Evolutionary conservation across 1,284 basidiomycete genomes (phyloP).

Genomic region (Leccinum solheimii): DNA sequence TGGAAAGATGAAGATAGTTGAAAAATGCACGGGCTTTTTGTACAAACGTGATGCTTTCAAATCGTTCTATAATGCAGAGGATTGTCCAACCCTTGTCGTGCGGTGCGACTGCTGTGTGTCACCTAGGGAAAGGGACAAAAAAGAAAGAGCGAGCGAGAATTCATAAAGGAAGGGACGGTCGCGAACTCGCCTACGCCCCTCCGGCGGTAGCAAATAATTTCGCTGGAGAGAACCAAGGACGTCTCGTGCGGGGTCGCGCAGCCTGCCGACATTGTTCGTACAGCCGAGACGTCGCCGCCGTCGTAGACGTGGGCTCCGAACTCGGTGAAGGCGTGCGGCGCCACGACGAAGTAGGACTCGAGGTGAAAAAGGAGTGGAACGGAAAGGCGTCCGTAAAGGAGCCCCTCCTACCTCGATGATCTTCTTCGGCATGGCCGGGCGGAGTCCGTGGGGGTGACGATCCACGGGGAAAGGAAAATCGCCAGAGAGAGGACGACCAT

Average conservation of each 20-base stretch:
- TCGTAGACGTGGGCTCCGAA: conserved; percentile 23
- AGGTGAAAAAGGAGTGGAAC: conserved; percentile 39
- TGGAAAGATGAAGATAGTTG: conserved; percentile 21
- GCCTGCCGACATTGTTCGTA: conserved; percentile 40
- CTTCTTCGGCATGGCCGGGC: conserved; percentile 25
- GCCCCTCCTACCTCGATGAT: conserved; percentile 30
- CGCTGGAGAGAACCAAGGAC: conserved; percentile 59
- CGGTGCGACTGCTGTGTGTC: not conserved
- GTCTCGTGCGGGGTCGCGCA: conserved; percentile 48
- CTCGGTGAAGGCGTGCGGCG: conserved; percentile 34
- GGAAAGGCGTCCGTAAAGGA: conserved; percentile 47
- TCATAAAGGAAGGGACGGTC: conserved; percentile 12
- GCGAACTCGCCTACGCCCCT: conserved; percentile 34
- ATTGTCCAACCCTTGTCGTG: not conserved
- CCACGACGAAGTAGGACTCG: conserved; percentile 35
- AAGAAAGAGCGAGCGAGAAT: conserved; percentile 1
- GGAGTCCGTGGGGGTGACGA: conserved; percentile 34
- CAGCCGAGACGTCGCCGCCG: conserved; percentile 12
- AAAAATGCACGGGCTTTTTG: conserved; percentile 17
- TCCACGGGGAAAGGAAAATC: conserved; percentile 43
- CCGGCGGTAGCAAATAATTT: conserved; percentile 51
- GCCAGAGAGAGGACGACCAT: conserved; percentile 44
- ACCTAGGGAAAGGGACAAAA: conserved; percentile 9
- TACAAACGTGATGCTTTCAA: conserved; percentile 27
- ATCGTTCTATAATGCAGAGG: not conserved